Evolutionary conservation across 805 yeast genomes (phyloP), one percentile per base, ranked within the genome.

Genomic region (Ogataea thermomethanolica): DNA sequence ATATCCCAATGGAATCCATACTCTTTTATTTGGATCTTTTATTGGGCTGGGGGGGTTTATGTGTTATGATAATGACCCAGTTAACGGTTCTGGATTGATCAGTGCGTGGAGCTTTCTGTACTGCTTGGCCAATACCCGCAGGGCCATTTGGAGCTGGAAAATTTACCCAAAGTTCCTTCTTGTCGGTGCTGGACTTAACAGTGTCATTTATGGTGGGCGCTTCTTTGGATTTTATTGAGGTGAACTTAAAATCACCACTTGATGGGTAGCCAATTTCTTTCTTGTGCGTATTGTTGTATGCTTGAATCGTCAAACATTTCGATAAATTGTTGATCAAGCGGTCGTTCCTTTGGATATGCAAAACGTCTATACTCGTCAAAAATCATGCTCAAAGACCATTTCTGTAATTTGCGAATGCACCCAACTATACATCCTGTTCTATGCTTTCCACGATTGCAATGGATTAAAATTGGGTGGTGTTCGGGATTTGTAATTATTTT

Each of bases 341-440:
- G 95, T 49, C 99, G 72, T 42, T 89, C 93, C 62, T 93, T 93
- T 8, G 99, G 99, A 38, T 84, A 84, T 7, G 98, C 95, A 67
- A 89, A 93, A 54, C 91, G 74, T 44, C 99, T 69, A 65, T 93
- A 93, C 59, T 93, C 99, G 55, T 93, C 98, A 56, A 93, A 89
- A 13, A 91, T 93, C 79, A 91, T 85, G 2, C 96, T 83, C 48
- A 89, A 64, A 2, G 95, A 82, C 99, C 99, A 93, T 45, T 81
- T 79, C 58, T 91, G 98, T 38, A 90, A 65, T 53, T 93, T 71
- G 45, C 99, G 67, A 25, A 93, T 71, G 56, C 96, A 91, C 2
- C 99, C 99, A 23, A 93, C 90, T 11, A 93, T 70, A 61, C 98
- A 93, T 0, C 99, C 99, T 0, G 99, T 93, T 51, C 99, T 73